These are phyloP conservation scores for Mycena haematopus DNA, from an alignment of 768 basidiomycete genomes.

Conservation along the genomic window DNA sequence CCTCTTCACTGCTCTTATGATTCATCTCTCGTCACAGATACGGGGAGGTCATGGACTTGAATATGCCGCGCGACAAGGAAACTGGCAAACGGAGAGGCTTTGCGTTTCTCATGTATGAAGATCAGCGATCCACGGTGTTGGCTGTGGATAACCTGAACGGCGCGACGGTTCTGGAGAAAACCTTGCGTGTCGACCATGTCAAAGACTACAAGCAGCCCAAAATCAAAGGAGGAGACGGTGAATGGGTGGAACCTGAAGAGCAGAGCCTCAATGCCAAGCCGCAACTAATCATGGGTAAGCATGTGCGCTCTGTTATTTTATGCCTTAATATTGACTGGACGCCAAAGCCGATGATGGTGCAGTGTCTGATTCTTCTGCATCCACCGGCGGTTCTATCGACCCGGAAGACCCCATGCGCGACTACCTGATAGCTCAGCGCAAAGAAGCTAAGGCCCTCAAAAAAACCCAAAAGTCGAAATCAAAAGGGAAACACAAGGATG, in stretches of 20 bases:
- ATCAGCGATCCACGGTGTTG: slow-evolving; percentile 93
- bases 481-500: slow-evolving; percentile 73
- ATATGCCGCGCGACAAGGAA: slow-evolving; percentile 92
- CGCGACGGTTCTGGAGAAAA: slow-evolving; percentile 84
- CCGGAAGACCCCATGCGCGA: slow-evolving; percentile 99
- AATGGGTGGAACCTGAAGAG: slow-evolving; percentile 84
- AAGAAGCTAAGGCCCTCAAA: slow-evolving; percentile 73
- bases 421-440: slow-evolving; percentile 79
- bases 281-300: slow-evolving; percentile 63
- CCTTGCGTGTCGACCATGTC: slow-evolving; percentile 90
- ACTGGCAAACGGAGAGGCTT: slow-evolving; percentile 93
- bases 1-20: slow-evolving; percentile 2
- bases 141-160: slow-evolving; percentile 99
- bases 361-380: slow-evolving; percentile 70
- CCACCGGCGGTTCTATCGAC: slow-evolving; percentile 75
- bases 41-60: slow-evolving; percentile 95
- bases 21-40: slow-evolving; percentile 58
- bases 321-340: not conserved
- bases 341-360: slow-evolving; percentile 48
- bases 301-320: slow-evolving; percentile 29
- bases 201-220: slow-evolving; percentile 92
- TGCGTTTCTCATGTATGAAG: slow-evolving; percentile 98
- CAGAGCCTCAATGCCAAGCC: slow-evolving; percentile 91
- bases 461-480: slow-evolving; percentile 66
- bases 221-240: slow-evolving; percentile 78